phyloP scores from a whole-genome alignment of 2,329 filamentous ascomycete genomes.

The Aspergillus intermedius region DNA sequence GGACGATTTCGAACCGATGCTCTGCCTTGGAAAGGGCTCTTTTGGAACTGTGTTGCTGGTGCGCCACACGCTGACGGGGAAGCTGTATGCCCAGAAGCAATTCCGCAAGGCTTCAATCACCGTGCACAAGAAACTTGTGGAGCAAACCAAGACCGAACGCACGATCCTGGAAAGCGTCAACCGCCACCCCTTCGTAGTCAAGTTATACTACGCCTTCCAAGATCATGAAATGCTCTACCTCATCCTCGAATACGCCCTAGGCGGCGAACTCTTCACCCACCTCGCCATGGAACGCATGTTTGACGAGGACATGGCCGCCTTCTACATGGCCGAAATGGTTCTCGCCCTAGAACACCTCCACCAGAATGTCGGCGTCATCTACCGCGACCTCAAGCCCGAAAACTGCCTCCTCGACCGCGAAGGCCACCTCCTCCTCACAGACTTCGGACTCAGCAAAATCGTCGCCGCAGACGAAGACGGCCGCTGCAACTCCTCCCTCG shows the following conservation, averaged over 20 bases:
- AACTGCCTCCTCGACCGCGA: conserved; percentile 90
- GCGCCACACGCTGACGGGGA: conserved; percentile 78
- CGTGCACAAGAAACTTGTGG: conserved; percentile 89
- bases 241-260: conserved; percentile 94
- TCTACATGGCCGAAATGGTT: conserved; percentile 98
- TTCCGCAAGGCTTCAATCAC: conserved; percentile 95
- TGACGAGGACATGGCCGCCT: conserved; percentile 76
- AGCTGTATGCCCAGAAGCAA: conserved; percentile 94
- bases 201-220: conserved; percentile 96
- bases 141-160: conserved; percentile 96
- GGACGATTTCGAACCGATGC: conserved; percentile 81
- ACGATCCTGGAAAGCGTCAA: conserved; percentile 93
- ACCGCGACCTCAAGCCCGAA: conserved; percentile 94
- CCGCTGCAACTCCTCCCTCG: conserved; percentile 80
- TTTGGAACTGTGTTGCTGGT: conserved; percentile 94
- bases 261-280: conserved; percentile 95
- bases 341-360: conserved; percentile 91
- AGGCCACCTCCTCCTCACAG: conserved; percentile 87
- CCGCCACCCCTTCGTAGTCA: conserved; percentile 94
- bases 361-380: conserved; percentile 84
- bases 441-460: conserved; percentile 96
- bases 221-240: conserved; percentile 96
- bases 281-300: conserved; percentile 94
- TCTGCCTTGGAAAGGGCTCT: conserved; percentile 90
- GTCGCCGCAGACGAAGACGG: conserved; percentile 60